Evolutionary conservation across 2,329 filamentous ascomycete genomes (phyloP).

Genomic region (Teratosphaeria viscida): DNA sequence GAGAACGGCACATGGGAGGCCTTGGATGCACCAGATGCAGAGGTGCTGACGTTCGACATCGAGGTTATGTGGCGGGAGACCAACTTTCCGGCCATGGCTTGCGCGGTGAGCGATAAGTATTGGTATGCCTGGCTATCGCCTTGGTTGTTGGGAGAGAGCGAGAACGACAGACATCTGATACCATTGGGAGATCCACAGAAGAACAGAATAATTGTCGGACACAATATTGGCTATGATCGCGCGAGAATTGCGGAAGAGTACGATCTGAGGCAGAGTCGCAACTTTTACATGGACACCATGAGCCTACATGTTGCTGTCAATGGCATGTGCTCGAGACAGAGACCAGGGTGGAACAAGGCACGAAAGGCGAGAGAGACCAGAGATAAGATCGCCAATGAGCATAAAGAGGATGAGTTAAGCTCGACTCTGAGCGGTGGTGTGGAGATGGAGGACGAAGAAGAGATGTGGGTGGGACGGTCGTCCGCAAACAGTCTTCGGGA

Average conservation of each 20-base stretch:
- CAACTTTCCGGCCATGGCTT: slow-evolving; percentile 92
- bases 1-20: slow-evolving; percentile 60
- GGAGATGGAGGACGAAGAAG: slow-evolving; percentile 69
- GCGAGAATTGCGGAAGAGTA: slow-evolving; percentile 87
- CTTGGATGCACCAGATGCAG: slow-evolving; percentile 67
- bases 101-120: slow-evolving; percentile 73
- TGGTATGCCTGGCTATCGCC: slow-evolving; percentile 99
- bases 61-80: slow-evolving; percentile 95
- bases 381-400: slow-evolving; percentile 65
- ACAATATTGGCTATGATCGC: slow-evolving; percentile 92
- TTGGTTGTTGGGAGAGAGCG: slow-evolving; percentile 77
- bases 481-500: slow-evolving; percentile 92
- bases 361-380: slow-evolving; percentile 78
- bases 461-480: slow-evolving; percentile 89
- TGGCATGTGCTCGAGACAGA: slow-evolving; percentile 94
- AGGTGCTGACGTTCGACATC: slow-evolving; percentile 84
- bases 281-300: slow-evolving; percentile 93
- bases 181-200: slow-evolving; percentile 68
- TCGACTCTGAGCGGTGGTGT: slow-evolving; percentile 54
- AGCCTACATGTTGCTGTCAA: slow-evolving; percentile 95
- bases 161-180: slow-evolving; percentile 68
- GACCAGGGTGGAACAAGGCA: slow-evolving; percentile 95
- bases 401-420: slow-evolving; percentile 59
- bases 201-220: slow-evolving; percentile 74
- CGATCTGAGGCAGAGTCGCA: slow-evolving; percentile 67